These are phyloP conservation scores for Fusarium sp. DNA, from an alignment of 2,329 filamentous ascomycete species.

Conservation along the genomic window DNA sequence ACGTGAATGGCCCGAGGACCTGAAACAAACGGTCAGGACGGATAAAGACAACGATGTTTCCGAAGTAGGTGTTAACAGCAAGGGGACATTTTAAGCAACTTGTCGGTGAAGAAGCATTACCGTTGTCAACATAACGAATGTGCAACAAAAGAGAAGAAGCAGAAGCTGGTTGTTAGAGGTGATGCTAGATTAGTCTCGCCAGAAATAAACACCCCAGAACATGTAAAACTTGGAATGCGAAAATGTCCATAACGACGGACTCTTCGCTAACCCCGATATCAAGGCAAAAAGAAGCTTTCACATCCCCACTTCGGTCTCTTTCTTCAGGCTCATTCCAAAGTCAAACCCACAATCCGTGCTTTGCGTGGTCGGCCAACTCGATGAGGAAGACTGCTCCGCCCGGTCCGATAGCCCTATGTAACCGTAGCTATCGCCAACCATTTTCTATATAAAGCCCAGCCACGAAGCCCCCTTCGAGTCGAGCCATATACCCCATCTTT, in stretches of 20 bases:
- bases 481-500: not conserved
- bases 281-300: not conserved
- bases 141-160: not conserved
- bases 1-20: not conserved
- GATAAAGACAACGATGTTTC: not conserved
- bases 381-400: constrained; percentile 10
- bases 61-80: not conserved
- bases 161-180: not conserved
- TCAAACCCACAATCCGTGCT: not conserved
- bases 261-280: not conserved
- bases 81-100: not conserved
- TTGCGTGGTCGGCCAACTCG: not conserved
- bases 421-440: not conserved
- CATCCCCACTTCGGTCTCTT: not conserved
- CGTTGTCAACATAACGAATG: not conserved
- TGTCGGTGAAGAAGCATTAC: not conserved
- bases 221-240: not conserved
- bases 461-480: not conserved
- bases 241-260: not conserved
- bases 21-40: not conserved
- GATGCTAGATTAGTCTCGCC: not conserved
- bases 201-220: not conserved
- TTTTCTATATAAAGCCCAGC: constrained; percentile 17
- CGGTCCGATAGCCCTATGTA: not conserved
- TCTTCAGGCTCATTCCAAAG: not conserved